Evolutionary conservation across 1,284 basidiomycete genomes (phyloP).

Genomic region (Trametes sp.): DNA sequence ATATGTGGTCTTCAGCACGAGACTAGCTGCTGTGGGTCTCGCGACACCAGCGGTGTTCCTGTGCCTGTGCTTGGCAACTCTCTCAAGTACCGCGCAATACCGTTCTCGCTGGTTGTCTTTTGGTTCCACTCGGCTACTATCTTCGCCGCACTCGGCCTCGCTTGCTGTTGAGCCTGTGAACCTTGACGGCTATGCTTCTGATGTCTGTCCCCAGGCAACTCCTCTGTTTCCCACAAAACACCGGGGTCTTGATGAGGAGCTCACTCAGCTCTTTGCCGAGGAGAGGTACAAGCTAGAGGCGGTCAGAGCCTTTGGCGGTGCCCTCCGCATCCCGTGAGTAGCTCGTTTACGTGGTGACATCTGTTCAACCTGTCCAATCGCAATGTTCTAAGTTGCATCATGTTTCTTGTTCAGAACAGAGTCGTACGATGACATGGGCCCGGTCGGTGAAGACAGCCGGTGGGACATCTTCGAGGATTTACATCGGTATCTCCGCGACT

Average conservation of each 20-base stretch:
- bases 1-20: too few relatives aligned
- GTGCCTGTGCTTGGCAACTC: neutral
- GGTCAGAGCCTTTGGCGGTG: slow-evolving; percentile 31
- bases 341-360: too few relatives aligned
- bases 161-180: neutral
- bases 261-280: slow-evolving; percentile 12
- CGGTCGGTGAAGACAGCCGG: slow-evolving; percentile 48
- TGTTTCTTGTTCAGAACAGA: slow-evolving; percentile 31
- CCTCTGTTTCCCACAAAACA: slow-evolving; percentile 22
- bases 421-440: slow-evolving; percentile 38
- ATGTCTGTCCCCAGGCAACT: slow-evolving; percentile 15
- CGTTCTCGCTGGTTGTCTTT: too few relatives aligned
- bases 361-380: neutral
- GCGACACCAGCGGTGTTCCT: neutral
- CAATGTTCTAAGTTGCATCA: neutral
- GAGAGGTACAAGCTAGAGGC: slow-evolving; percentile 23
- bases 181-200: neutral
- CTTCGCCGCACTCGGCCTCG: too few relatives aligned
- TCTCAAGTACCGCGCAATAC: neutral
- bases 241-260: slow-evolving; percentile 2
- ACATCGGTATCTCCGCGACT: slow-evolving; percentile 48
- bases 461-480: slow-evolving; percentile 50
- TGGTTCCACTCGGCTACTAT: too few relatives aligned
- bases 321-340: slow-evolving; percentile 36
- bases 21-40: neutral